Conservation (phyloP, 2,329 filamentous ascomycete genomes). For the Coniochaeta sp. region DNA sequence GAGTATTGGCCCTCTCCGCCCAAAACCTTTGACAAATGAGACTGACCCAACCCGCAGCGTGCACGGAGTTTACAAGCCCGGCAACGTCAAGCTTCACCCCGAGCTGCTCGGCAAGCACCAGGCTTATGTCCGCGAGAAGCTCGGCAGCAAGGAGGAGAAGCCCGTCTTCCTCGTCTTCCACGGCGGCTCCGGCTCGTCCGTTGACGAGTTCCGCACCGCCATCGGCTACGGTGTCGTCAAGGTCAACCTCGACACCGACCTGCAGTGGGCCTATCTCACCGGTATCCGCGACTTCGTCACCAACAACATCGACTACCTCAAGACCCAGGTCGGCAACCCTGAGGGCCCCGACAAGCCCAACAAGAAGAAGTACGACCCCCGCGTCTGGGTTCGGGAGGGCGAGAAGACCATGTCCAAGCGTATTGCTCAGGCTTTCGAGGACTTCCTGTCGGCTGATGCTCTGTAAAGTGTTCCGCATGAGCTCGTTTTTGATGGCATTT, state of each 20-base stretch:
- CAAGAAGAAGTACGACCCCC: constrained; percentile 91
- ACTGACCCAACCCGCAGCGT: constrained; percentile 59
- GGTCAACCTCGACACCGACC: constrained; percentile 98
- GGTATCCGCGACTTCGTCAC: constrained; percentile 94
- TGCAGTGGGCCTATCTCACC: constrained; percentile 88
- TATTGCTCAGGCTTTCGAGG: constrained; percentile 72
- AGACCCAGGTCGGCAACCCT: constrained; percentile 84
- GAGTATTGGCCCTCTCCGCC: neutral
- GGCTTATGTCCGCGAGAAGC: constrained; percentile 78
- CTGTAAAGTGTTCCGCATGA: too few species aligned
- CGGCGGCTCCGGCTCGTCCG: constrained; percentile 86
- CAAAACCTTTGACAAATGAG: neutral
- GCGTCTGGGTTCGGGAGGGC: constrained; percentile 89
- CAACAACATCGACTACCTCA: constrained; percentile 58
- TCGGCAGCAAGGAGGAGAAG: constrained; percentile 66
- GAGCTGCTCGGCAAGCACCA: constrained; percentile 97
- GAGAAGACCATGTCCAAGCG: constrained; percentile 94
- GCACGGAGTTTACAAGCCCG: constrained; percentile 95
- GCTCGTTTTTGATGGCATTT: too few species aligned
- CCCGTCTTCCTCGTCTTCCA: constrained; percentile 99
- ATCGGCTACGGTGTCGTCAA: constrained; percentile 95
- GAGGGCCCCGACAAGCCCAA: constrained; percentile 93
- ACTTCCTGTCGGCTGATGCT: constrained; percentile 83
- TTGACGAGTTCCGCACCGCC: constrained; percentile 83
- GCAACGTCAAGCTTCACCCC: constrained; percentile 91